phyloP scores from a whole-genome alignment of 805 yeast species.

The Candida insectalens region DNA sequence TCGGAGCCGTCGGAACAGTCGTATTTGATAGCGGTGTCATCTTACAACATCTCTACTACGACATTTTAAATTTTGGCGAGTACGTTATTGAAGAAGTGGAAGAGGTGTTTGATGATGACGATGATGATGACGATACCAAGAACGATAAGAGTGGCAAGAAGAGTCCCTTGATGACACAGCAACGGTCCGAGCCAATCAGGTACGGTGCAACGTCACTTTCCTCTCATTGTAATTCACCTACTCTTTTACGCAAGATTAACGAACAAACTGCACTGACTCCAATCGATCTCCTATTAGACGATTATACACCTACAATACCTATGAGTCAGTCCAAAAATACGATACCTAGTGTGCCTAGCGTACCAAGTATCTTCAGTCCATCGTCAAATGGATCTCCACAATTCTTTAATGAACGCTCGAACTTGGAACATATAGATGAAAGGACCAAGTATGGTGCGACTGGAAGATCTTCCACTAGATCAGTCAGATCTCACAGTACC shows the following conservation, averaged over 20 bases:
- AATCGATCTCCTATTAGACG: conserved; percentile 24
- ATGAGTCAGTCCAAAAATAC: background rate
- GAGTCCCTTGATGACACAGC: no score
- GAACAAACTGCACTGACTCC: conserved; percentile 27
- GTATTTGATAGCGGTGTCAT: conserved; percentile 35
- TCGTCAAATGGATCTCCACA: no score
- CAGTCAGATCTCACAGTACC: no score
- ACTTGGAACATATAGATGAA: no score
- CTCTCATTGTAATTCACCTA: no score
- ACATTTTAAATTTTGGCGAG: conserved; percentile 7
- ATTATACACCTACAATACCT: conserved; percentile 4
- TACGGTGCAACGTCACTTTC: conserved; percentile 10
- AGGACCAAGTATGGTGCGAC: no score
- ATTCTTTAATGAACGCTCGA: no score
- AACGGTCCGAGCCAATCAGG: background rate
- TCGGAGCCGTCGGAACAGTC: conserved; percentile 46
- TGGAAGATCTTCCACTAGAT: no score
- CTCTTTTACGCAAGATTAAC: conserved; percentile 21
- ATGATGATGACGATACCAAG: background rate
- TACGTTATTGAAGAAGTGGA: background rate
- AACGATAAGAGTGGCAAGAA: background rate
- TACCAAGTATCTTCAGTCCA: no score
- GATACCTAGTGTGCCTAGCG: no score
- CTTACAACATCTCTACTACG: conserved; percentile 31
- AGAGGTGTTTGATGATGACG: background rate